These are phyloP conservation scores for Hericium rajendrae DNA, from an alignment of 768 basidiomycete species.

Conservation along the genomic window DNA sequence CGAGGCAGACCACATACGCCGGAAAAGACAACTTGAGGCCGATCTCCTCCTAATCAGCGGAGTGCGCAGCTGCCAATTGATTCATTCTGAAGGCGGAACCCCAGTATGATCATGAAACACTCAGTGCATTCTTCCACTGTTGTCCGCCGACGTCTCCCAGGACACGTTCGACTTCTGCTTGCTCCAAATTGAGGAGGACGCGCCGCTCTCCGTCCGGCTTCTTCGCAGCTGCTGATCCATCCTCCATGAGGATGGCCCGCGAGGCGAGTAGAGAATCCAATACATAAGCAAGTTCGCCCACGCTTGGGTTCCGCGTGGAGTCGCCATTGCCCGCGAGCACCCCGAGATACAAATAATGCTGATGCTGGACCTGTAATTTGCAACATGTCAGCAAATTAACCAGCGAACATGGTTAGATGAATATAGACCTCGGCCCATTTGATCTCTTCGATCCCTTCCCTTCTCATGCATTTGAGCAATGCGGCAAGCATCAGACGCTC, in stretches of 20 bases:
- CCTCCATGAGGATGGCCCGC: conserved; percentile 67
- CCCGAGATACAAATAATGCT: conserved; percentile 64
- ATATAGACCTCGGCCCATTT: conserved; percentile 67
- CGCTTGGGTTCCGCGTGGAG: conserved; percentile 45
- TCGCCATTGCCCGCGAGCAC: conserved; percentile 52
- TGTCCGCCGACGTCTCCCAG: conserved; percentile 71
- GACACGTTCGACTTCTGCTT: conserved; percentile 75
- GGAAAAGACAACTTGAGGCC: too few relatives aligned
- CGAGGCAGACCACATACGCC: too few relatives aligned
- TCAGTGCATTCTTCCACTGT: conserved; percentile 49
- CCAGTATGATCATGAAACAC: conserved; percentile 12
- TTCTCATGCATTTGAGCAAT: conserved; percentile 69
- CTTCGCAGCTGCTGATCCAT: conserved; percentile 40
- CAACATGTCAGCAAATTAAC: not conserved
- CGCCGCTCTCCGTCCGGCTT: conserved; percentile 59
- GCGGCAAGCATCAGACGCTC: conserved; percentile 84
- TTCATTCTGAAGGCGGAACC: too few relatives aligned
- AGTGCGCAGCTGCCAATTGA: too few relatives aligned
- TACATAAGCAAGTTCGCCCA: conserved; percentile 56
- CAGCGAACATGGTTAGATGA: not conserved
- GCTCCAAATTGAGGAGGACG: conserved; percentile 76
- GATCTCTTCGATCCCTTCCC: conserved; percentile 83
- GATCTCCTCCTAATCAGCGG: too few relatives aligned
- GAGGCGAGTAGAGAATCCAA: conserved; percentile 71
- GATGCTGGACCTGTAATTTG: conserved; percentile 51